phyloP scores from a whole-genome alignment of 441 rosid species.

The Pelargonium fulgidum region DNA sequence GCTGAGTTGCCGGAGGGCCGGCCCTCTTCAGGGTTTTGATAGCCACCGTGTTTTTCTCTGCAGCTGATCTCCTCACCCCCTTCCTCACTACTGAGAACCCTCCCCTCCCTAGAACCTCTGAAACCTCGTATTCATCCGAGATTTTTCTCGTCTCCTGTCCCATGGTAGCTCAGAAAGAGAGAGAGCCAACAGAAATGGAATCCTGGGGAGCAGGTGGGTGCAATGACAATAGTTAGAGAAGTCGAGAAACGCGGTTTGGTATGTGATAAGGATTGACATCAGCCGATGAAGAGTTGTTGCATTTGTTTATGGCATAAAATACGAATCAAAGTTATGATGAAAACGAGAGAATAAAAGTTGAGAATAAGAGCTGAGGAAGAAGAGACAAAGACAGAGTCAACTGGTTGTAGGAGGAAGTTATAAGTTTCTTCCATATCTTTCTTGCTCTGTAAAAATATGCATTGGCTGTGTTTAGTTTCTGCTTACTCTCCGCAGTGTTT shows the following conservation, averaged over 20 bases:
- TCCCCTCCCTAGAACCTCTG: slow-evolving; percentile 51
- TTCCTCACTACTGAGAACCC: slow-evolving; percentile 69
- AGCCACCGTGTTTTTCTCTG: slow-evolving; percentile 34
- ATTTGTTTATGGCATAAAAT: slow-evolving; percentile 31
- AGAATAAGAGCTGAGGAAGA: slow-evolving; percentile 26
- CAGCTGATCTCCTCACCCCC: slow-evolving; percentile 33
- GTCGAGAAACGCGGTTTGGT: slow-evolving; percentile 26
- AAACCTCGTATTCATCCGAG: slow-evolving; percentile 48
- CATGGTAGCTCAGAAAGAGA: slow-evolving; percentile 26
- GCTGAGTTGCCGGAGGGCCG: slow-evolving; percentile 22
- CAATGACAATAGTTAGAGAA: slow-evolving; percentile 19
- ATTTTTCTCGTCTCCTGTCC: slow-evolving; percentile 46
- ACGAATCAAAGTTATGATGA: slow-evolving; percentile 23
- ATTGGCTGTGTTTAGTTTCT: not conserved
- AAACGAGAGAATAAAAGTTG: slow-evolving; percentile 30
- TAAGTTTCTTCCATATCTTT: not conserved
- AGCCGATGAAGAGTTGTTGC: slow-evolving; percentile 20
- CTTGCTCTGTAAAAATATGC: not conserved
- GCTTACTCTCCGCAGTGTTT: not conserved
- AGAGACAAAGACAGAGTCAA: slow-evolving; percentile 45
- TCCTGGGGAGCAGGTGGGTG: slow-evolving; percentile 9
- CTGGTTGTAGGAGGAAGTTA: slow-evolving; percentile 9
- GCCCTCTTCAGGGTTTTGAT: slow-evolving; percentile 57
- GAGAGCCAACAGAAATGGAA: not conserved
- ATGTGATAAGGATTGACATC: slow-evolving; percentile 24